Percentiles rank a stretch among this genome's conserved stretches.
Evolutionary conservation across 495 filamentous ascomycete genomes (phyloP).

Genomic region (Podospora appendiculata): DNA sequence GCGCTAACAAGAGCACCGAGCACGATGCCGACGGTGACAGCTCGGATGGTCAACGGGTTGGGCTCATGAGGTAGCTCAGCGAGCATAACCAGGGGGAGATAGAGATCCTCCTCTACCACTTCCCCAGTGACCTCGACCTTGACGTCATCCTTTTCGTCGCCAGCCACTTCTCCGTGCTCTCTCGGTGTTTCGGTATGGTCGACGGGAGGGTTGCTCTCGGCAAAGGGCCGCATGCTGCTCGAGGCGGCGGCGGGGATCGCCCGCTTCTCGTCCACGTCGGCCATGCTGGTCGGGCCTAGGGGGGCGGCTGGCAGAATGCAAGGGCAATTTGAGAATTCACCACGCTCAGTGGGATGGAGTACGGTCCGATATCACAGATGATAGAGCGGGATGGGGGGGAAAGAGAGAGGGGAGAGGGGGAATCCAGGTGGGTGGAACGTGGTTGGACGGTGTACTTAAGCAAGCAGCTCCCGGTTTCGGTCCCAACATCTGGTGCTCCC

Average conservation of each 20-base stretch:
- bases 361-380: background rate
- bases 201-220: constrained; percentile 17
- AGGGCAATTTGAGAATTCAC: background rate
- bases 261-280: constrained; percentile 14
- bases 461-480: background rate
- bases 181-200: too few species aligned
- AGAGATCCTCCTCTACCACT: constrained; percentile 30
- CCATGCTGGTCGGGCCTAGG: constrained; percentile 12
- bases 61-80: constrained; percentile 32
- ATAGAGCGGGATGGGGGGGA: background rate
- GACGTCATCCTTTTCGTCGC: constrained; percentile 14
- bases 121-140: constrained; percentile 14
- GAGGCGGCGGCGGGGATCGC: constrained; percentile 6
- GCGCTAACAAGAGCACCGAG: constrained; percentile 56
- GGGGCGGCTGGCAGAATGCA: background rate
- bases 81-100: constrained; percentile 40
- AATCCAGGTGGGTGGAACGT: constrained; percentile 1
- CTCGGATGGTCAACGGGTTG: constrained; percentile 49
- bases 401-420: background rate
- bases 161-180: constrained; percentile 2
- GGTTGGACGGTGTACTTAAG: constrained; percentile 1
- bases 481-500: background rate
- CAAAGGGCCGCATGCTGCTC: constrained; percentile 17
- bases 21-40: constrained; percentile 47
- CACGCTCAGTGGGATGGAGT: background rate